phyloP scores from a whole-genome alignment of 352 stramenopile genomes.

The Phytophthora citrophthora region DNA sequence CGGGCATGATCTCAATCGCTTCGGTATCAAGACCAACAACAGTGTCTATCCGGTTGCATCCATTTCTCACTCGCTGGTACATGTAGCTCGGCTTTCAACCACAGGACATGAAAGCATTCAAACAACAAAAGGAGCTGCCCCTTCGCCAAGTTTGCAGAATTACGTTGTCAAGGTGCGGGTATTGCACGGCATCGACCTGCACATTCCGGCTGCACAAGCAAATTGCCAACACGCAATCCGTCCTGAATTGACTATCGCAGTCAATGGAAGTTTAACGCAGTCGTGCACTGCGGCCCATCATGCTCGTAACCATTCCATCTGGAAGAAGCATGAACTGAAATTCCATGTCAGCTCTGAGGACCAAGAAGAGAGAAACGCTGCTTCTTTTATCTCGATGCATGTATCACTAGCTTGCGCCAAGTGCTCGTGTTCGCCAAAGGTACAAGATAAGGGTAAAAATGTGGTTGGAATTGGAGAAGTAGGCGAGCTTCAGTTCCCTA shows the following conservation, averaged over 20 bases:
- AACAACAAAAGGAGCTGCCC: neutral
- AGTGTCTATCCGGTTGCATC: slow-evolving; percentile 16
- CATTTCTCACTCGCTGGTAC: neutral
- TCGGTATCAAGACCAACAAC: slow-evolving; percentile 16
- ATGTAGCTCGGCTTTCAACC: slow-evolving; percentile 1
- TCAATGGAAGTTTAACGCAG: slow-evolving; percentile 12
- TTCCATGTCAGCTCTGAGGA: slow-evolving; percentile 11
- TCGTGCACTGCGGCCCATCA: slow-evolving; percentile 33
- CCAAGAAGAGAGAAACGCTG: neutral
- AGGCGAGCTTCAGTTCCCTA: slow-evolving; percentile 27
- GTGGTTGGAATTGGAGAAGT: slow-evolving; percentile 32
- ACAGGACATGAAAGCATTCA: neutral
- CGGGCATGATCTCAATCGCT: slow-evolving; percentile 2
- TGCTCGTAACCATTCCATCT: slow-evolving; percentile 42
- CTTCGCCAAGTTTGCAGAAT: neutral
- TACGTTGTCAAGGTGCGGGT: slow-evolving; percentile 27
- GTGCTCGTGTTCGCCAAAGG: slow-evolving; percentile 9
- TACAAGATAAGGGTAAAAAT: neutral
- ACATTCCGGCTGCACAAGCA: slow-evolving; percentile 11
- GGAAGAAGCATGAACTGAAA: slow-evolving; percentile 33
- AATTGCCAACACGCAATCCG: slow-evolving; percentile 14
- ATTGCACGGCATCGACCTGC: slow-evolving; percentile 29
- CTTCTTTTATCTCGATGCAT: slow-evolving; percentile 21
- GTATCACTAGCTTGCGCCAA: slow-evolving; percentile 11
- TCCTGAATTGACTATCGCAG: slow-evolving; percentile 13